phyloP scores from a whole-genome alignment of 225 moss, liverwort and hornwort genomes.

The Rhytidiadelphus loreus region DNA sequence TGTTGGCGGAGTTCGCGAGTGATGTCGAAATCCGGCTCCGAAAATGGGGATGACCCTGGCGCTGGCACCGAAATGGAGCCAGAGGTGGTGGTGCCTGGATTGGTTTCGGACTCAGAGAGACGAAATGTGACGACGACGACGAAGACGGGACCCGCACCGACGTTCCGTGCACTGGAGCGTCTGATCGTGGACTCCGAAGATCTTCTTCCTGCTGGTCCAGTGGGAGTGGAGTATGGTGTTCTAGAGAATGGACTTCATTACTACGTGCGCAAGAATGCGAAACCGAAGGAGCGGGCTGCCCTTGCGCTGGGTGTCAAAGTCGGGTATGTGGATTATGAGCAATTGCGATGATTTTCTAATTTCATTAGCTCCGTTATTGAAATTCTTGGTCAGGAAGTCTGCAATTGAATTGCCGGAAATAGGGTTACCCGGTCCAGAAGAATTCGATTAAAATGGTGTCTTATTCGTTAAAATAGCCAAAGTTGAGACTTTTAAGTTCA shows the following conservation, averaged over 20 bases:
- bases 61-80: not conserved
- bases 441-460: not conserved
- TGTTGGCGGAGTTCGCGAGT: not conserved
- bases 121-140: not conserved
- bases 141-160: not conserved
- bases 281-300: constrained; percentile 77
- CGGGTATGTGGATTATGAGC: constrained; percentile 35
- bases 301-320: constrained; percentile 90
- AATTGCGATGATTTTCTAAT: not conserved
- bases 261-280: constrained; percentile 85
- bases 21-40: constrained; percentile 17
- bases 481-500: not conserved
- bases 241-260: constrained; percentile 72
- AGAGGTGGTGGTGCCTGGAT: not conserved
- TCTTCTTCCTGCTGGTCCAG: constrained; percentile 56
- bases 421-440: not conserved
- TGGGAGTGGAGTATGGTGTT: constrained; percentile 63
- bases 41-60: not conserved
- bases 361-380: not conserved
- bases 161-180: constrained; percentile 68
- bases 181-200: constrained; percentile 46
- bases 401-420: not conserved
- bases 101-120: not conserved
- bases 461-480: not conserved
- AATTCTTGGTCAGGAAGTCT: not conserved